Percentiles rank a stretch among this genome's conserved stretches.
These are phyloP conservation scores for Marasmius sp. DNA, from an alignment of 1,284 basidiomycete genomes.

Conservation along the genomic window DNA sequence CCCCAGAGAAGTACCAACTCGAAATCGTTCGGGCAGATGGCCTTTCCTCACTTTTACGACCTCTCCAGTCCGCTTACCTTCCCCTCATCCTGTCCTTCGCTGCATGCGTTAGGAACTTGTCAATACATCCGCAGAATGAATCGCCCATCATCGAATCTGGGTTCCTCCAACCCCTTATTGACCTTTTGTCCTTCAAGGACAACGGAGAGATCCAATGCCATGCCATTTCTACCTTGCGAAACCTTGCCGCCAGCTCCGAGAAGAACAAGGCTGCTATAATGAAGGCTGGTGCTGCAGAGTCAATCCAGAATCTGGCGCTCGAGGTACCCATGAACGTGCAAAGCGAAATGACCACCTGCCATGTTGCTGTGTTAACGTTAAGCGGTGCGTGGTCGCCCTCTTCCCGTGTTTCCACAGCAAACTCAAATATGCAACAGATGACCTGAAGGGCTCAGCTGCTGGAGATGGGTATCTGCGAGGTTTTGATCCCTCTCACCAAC, in stretches of 20 bases:
- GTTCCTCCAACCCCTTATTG: slow-evolving; percentile 95
- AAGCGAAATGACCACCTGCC: slow-evolving; percentile 99
- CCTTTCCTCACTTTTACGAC: slow-evolving; percentile 87
- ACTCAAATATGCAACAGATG: slow-evolving; percentile 54
- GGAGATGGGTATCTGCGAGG: slow-evolving; percentile 98
- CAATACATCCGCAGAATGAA: slow-evolving; percentile 98
- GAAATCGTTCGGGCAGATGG: slow-evolving; percentile 98
- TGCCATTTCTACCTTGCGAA: slow-evolving; percentile 97
- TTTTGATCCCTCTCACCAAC: slow-evolving; percentile 94
- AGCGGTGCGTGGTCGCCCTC: slow-evolving; percentile 67
- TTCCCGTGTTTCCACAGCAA: neutral
- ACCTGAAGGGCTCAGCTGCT: slow-evolving; percentile 92
- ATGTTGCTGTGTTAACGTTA: slow-evolving; percentile 89
- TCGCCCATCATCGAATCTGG: slow-evolving; percentile 99
- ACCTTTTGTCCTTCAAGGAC: slow-evolving; percentile 95
- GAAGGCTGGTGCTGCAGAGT: slow-evolving; percentile 94
- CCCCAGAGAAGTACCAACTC: slow-evolving; percentile 94
- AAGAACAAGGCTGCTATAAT: slow-evolving; percentile 99
- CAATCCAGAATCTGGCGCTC: slow-evolving; percentile 97
- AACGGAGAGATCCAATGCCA: slow-evolving; percentile 99
- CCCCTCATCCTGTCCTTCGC: slow-evolving; percentile 99
- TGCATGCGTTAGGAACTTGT: slow-evolving; percentile 98
- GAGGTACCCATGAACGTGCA: slow-evolving; percentile 97
- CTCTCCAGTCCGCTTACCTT: slow-evolving; percentile 95
- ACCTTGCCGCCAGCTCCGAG: slow-evolving; percentile 95